Base-by-base conservation (phyloP, 2,329 filamentous ascomycete species). In the Pseudopyricularia cyperi region DNA sequence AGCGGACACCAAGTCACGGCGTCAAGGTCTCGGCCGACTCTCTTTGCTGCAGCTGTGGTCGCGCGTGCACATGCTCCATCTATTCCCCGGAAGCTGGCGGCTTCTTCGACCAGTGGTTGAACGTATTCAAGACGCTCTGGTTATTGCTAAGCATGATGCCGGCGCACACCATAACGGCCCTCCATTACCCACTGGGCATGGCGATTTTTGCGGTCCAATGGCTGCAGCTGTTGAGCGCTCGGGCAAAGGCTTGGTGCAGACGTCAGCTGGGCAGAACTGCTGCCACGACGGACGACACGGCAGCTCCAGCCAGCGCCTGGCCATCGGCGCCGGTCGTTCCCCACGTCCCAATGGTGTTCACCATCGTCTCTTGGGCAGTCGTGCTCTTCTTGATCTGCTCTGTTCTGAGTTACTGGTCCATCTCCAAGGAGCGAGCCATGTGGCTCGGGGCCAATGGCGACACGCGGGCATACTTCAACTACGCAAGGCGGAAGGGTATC, bases 381-480 rank as follows among this genome's bases (percentile, higher is more conserved):
- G 12, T 14, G 8, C 7, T 52, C 14, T 7, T 46, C 6, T 12
- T n/a, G 12, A 2, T 37, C 28, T 19, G 12, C 30, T 42, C 44
- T n/a, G 3, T 4, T 5, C 12, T 42, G 4, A 26, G 14, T n/a
- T 42, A 28, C 30, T 28, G 22, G 17, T 15, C 42, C 30, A 7
- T 35, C 7, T n/a, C 5, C 3, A n/a, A 8, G 17, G 50, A 52
- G 32, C 28, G 50, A 14, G 4, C 4, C 17, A n/a, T 52, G 5
- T 52, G 50, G 50, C n/a, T 46, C 19, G 28, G 9, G 12, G 50
- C 50, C n/a, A 52, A 48, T 14, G 42, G 61, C 8, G 19, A 14
- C 26, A 52, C 32, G 6, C 24, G 50, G 42, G 50, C 42, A 7
- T 52, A 52, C 35, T 26, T 39, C 50, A 49, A 50, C 26, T 34